Evolutionary conservation across 2,329 filamentous ascomycete genomes (phyloP).

Genomic region (Cladosporium cucumerinum): DNA sequence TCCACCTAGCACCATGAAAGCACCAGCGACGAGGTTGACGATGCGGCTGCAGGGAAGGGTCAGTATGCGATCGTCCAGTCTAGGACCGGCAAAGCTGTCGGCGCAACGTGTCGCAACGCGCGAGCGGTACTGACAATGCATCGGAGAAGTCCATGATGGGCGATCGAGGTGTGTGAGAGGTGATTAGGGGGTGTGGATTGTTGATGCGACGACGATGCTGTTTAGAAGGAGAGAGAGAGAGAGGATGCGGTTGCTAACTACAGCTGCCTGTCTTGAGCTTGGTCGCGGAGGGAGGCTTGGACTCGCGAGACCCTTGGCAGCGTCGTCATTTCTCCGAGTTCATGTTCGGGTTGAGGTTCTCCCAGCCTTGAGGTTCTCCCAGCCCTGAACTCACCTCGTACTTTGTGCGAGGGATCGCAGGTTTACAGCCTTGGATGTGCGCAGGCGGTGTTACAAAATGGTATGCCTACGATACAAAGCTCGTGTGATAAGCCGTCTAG

Average conservation of each 20-base stretch:
- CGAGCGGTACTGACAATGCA: conserved; percentile 66
- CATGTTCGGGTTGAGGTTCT: neutral
- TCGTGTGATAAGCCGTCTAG: neutral
- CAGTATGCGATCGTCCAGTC: neutral
- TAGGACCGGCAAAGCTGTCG: neutral
- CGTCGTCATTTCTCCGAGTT: neutral
- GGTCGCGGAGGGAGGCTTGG: conserved; percentile 1
- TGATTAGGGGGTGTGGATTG: neutral
- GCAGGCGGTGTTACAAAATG: neutral
- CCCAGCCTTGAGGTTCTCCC: neutral
- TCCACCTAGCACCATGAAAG: conserved; percentile 83
- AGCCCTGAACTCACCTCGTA: neutral
- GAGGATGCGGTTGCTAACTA: neutral
- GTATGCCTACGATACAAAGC: neutral
- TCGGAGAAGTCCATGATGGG: conserved; percentile 83
- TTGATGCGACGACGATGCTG: neutral
- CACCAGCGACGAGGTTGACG: conserved; percentile 85
- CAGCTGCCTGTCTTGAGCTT: conserved; percentile 1
- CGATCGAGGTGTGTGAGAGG: neutral
- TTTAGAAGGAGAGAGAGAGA: neutral
- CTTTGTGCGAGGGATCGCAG: neutral
- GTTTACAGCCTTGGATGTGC: neutral
- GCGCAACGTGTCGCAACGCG: conserved; percentile 10
- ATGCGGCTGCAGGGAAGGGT: conserved; percentile 65
- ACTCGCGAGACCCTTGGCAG: neutral